Evolutionary conservation across 2,329 filamentous ascomycete genomes (phyloP), one percentile per base, ranked within the genome.

Genomic region (Trichocomaceae sp.): DNA sequence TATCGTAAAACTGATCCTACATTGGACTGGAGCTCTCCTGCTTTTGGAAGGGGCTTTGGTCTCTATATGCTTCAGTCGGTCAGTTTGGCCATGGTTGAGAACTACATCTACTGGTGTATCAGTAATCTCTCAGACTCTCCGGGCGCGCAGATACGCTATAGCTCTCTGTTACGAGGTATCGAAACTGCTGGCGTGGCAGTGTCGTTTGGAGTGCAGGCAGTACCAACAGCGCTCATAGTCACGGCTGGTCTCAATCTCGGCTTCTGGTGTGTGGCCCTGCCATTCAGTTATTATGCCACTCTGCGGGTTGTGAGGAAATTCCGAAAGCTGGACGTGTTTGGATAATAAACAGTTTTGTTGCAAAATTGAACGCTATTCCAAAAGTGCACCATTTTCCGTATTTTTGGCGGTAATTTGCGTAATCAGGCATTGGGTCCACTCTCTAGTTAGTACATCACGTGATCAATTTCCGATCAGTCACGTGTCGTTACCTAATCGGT

Each of bases 21-120:
- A 1, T 63, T 77, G 15, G 76, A 79, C 59, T 78, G 74, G 76
- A 66, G 58, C 0, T 60, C 74, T 29, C 70, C 60, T 19, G 44
- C 64, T 2, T 76, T 77, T 47, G 74, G 71, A 2, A 68, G 72
- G 1, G 74, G 73, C 0, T 76, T 76, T 52, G 73, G 73, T 1
- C 50, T 76, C 8, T 76, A 72, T 55, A 61, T 77, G 55, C 69
- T 76, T 44, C 70, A 74, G 57, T 66, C 69, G 2, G 63, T 73
- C 52, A 71, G 69, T 56, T 59, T 71, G 0, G 64, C 66, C 3
- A 69, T 76, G 63, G 69, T 74, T 2, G 70, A 76, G 49, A 75
- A 76, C 55, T 76, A 73, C 57, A 73, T 76, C 26, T 76, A 77
- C 60, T 77, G 74, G 74, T 76, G 72, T 50, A 77, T 77, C 54